phyloP scores from a whole-genome alignment of 2,329 filamentous ascomycete genomes.

The Salinomyces thailandicus region DNA sequence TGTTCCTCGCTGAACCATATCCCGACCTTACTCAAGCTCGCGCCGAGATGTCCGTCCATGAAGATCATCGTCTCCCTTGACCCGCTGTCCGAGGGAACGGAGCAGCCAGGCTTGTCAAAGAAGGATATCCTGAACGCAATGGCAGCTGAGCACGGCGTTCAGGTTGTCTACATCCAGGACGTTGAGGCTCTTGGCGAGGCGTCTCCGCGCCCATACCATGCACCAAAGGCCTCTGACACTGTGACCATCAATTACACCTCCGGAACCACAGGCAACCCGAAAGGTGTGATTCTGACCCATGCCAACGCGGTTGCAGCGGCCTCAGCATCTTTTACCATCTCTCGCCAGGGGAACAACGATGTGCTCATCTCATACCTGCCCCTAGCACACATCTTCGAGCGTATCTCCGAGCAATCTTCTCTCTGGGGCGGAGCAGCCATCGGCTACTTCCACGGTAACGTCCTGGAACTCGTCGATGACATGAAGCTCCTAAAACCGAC shows the following conservation, averaged over 20 bases:
- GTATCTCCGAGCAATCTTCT: conserved; percentile 66
- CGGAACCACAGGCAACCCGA: conserved; percentile 71
- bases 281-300: conserved; percentile 77
- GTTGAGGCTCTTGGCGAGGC: conserved; percentile 72
- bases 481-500: conserved; percentile 78
- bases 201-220: conserved; percentile 58
- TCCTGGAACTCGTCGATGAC: conserved; percentile 77
- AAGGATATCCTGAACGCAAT: conserved; percentile 63
- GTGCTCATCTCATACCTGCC: conserved; percentile 78
- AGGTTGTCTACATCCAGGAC: conserved; percentile 67
- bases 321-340: conserved; percentile 47
- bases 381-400: conserved; percentile 86
- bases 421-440: conserved; percentile 63
- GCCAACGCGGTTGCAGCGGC: conserved; percentile 66
- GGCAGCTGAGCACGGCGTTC: conserved; percentile 61
- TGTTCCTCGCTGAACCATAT: conserved; percentile 73
- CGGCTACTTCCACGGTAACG: conserved; percentile 91
- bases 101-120: conserved; percentile 69
- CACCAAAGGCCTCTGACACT: conserved; percentile 63
- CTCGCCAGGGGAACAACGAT: conserved; percentile 47
- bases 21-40: conserved; percentile 68
- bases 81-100: conserved; percentile 61
- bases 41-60: conserved; percentile 62
- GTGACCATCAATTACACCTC: conserved; percentile 89
- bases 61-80: conserved; percentile 87